Base-by-base conservation (phyloP, 441 rosid species). In the Gossypium aridum region DNA sequence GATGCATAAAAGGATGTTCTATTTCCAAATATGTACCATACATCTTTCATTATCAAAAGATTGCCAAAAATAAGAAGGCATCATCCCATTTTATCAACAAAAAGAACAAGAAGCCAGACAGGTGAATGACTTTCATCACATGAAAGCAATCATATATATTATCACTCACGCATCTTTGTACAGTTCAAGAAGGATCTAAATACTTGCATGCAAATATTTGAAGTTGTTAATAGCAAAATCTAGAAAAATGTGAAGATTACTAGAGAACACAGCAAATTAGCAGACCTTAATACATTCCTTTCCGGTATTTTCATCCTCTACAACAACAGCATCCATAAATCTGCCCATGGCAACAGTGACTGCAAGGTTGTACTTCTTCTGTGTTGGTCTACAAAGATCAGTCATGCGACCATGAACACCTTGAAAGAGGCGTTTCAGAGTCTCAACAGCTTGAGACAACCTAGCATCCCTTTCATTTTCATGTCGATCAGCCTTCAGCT, bases 371-470 rank as follows among this genome's bases (percentile, higher is more conserved):
- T 92, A 94, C 80, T 96, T 96, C 84, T 91, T 91, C 80, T 83
- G 91, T 39, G 91, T 91, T 80, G 99, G 98, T 85, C 92, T 90
- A 84, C 97, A 96, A 77, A 96, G 97, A 78, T 91, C 98, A 78
- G 97, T 94, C 85, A 96, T 93, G 75, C 98, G 97, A 78, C 99
- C 99, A 83, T 91, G 97, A 83, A 96, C 98, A 74, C 99, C 98
- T 79, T 80, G 98, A 85, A 90, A 92, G 39, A 96, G 85, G 75
- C 98, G 94, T 80, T 91, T 92, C 57, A 96, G 97, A 68, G 90
- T 85, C 70, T 96, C 97, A 80, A 96, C 98, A 67, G 99, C 93
- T 82, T 96, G 90, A 76, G 97, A 89, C 85, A 92, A 62, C 84
- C 88, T 83, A 77, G 93, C 88, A 86, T 94, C 99, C 82, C 98